Conservation (phyloP, 768 basidiomycete genomes). For the Kwoniella dejecticola region DNA sequence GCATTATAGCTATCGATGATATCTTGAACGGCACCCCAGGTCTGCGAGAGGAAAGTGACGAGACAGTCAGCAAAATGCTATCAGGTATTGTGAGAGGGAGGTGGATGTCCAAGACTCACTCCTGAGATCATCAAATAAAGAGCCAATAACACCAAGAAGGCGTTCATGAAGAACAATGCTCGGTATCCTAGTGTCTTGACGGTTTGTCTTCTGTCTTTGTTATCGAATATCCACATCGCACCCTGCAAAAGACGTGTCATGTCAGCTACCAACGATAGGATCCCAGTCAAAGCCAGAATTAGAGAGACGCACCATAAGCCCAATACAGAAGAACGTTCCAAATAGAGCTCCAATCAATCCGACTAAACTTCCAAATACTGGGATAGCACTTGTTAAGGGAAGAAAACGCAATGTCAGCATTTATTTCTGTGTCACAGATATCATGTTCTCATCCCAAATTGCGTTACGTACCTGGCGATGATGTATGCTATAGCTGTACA, state of each 20-base stretch:
- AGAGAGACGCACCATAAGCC: constrained; percentile 10
- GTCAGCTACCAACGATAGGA: neutral
- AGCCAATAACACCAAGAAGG: constrained; percentile 13
- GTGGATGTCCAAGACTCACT: constrained; percentile 1
- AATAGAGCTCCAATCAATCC: constrained; percentile 41
- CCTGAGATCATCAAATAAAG: constrained; percentile 18
- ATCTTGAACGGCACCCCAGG: constrained; percentile 16
- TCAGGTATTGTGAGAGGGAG: neutral
- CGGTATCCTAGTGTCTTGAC: constrained; percentile 35
- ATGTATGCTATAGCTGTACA: constrained; percentile 10
- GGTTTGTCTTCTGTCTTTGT: constrained; percentile 21
- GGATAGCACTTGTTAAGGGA: constrained; percentile 47
- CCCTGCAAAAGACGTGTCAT: constrained; percentile 19
- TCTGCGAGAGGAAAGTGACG: constrained; percentile 1
- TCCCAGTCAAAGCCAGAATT: neutral
- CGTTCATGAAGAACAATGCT: constrained; percentile 15
- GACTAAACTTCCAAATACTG: constrained; percentile 43
- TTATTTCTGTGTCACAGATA: constrained; percentile 1
- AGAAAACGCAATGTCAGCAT: constrained; percentile 24
- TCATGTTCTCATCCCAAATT: neutral
- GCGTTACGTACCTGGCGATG: constrained; percentile 13
- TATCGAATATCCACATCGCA: constrained; percentile 46
- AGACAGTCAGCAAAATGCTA: neutral
- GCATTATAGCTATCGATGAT: constrained; percentile 16
- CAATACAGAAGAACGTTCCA: constrained; percentile 43